Conservation (phyloP, 495 filamentous ascomycete species). For the Podospora fimiseda region DNA sequence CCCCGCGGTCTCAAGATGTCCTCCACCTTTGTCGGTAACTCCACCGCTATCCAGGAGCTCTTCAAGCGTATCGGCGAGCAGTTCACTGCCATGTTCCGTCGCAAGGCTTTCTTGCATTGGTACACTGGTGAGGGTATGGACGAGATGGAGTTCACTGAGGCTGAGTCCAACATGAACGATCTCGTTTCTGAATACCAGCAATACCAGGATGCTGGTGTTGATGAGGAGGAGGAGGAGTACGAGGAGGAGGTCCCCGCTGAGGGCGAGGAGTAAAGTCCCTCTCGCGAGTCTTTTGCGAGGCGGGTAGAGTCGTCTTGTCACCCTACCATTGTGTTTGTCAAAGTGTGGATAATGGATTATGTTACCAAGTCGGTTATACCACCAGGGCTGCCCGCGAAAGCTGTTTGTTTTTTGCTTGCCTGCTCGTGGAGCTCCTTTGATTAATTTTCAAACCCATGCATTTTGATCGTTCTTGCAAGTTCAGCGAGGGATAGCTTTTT, state of each 20-base stretch:
- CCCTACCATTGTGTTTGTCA: no score
- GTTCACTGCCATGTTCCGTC: constrained; percentile 99
- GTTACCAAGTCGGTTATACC: no score
- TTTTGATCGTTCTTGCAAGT: no score
- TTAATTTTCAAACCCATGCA: no score
- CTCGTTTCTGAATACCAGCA: constrained; percentile 99
- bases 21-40: constrained; percentile 98
- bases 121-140: constrained; percentile 99
- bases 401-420: no score
- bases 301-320: neutral
- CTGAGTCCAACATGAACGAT: constrained; percentile 99
- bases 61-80: constrained; percentile 99
- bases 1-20: constrained; percentile 99
- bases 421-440: no score
- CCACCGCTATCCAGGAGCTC: constrained; percentile 98
- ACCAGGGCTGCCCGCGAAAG: no score
- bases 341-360: no score
- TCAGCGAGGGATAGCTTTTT: no score
- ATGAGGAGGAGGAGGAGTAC: constrained; percentile 60
- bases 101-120: constrained; percentile 99
- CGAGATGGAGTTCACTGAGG: constrained; percentile 99
- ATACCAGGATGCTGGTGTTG: constrained; percentile 96
- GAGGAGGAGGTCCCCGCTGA: constrained; percentile 54
- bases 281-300: neutral
- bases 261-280: constrained; percentile 42